Evolutionary conservation across 1,284 basidiomycete species (phyloP).

Genomic region (Athelia psychrophila): DNA sequence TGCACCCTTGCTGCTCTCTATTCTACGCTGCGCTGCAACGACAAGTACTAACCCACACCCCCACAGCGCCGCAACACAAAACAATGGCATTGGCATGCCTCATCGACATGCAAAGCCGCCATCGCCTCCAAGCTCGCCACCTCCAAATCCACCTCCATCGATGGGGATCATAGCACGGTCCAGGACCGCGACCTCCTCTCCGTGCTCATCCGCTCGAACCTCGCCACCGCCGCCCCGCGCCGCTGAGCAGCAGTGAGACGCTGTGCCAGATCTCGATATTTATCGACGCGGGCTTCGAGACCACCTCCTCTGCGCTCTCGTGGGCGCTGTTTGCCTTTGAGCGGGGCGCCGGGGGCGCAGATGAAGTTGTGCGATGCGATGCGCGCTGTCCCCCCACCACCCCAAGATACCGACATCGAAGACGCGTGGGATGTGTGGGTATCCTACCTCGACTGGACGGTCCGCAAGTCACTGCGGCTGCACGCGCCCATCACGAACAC

Average conservation of each 20-base stretch:
- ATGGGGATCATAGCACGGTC: slow-evolving; percentile 14
- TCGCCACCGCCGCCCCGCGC: slow-evolving; percentile 42
- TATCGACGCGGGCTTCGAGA: slow-evolving; percentile 67
- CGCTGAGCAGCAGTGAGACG: slow-evolving; percentile 64
- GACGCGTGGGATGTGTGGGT: slow-evolving; percentile 52
- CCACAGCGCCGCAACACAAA: slow-evolving; percentile 41
- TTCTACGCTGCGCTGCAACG: slow-evolving; percentile 16
- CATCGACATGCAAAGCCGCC: slow-evolving; percentile 44
- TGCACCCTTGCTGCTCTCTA: slow-evolving; percentile 2
- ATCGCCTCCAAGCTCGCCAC: slow-evolving; percentile 20
- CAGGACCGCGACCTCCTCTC: slow-evolving; percentile 45
- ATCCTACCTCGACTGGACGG: slow-evolving; percentile 40
- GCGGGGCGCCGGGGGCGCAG: slow-evolving; percentile 52
- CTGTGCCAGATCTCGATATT: slow-evolving; percentile 79
- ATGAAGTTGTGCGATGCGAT: slow-evolving; percentile 55
- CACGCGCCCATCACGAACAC: slow-evolving; percentile 65
- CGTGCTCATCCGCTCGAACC: slow-evolving; percentile 60
- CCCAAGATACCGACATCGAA: slow-evolving; percentile 71
- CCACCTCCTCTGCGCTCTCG: slow-evolving; percentile 58
- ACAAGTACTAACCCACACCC: too few relatives aligned
- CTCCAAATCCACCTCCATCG: not conserved
- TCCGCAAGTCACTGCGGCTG: slow-evolving; percentile 67
- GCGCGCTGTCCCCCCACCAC: slow-evolving; percentile 41
- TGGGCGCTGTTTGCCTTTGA: slow-evolving; percentile 74
- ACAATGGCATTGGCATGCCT: slow-evolving; percentile 45